Percentiles rank a stretch among this genome's conserved stretches.
Conservation (phyloP, 148 eudicot genomes). For the Suaeda aralocaspica region DNA sequence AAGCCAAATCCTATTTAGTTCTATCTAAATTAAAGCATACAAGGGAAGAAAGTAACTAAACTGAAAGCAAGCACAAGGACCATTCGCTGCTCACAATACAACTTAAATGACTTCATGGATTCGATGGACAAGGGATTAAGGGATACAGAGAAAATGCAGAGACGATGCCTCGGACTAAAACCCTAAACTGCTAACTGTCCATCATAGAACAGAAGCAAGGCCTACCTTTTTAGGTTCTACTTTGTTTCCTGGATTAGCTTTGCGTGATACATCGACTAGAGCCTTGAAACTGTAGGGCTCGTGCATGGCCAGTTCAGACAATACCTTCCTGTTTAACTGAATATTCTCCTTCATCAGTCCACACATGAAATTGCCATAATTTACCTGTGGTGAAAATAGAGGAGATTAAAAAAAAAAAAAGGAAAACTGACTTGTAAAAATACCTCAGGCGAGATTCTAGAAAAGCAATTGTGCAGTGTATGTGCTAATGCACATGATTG, state of each 20-base stretch:
- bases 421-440: neutral
- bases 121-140: no score
- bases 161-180: no score
- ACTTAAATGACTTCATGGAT: no score
- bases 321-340: slow-evolving; percentile 79
- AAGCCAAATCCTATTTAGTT: no score
- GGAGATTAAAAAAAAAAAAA: neutral
- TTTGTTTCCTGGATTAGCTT: slow-evolving; percentile 72
- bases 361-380: slow-evolving; percentile 85
- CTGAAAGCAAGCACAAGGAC: no score
- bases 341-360: slow-evolving; percentile 82
- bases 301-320: slow-evolving; percentile 85
- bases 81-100: no score
- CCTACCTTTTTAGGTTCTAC: slow-evolving; percentile 58
- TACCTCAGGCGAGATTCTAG: slow-evolving; percentile 40
- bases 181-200: no score
- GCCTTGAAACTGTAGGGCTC: slow-evolving; percentile 94
- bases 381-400: slow-evolving; percentile 53
- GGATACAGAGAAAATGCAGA: no score
- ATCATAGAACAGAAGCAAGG: slow-evolving; percentile 43
- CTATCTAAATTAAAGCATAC: no score
- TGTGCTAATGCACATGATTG: no score
- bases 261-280: slow-evolving; percentile 62
- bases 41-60: no score
- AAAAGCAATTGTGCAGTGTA: neutral